Conservation (phyloP, 2,329 filamentous ascomycete species). For the Thelonectria olida region DNA sequence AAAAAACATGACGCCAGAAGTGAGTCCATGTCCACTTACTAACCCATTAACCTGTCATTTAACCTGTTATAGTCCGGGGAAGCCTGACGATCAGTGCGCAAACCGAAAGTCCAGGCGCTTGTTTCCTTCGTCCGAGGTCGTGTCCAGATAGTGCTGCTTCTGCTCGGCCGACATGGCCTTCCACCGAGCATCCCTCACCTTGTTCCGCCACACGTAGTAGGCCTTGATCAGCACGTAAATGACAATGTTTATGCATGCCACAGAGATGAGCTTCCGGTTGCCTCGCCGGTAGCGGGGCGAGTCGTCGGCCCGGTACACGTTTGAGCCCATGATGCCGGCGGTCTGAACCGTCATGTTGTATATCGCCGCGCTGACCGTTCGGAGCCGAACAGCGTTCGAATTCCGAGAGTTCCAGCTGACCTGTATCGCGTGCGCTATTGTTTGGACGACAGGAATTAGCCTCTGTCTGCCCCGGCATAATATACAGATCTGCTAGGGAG, state of each 20-base stretch:
- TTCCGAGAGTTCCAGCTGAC: slow-evolving; percentile 64
- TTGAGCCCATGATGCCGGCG: slow-evolving; percentile 54
- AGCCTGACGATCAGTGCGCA: slow-evolving; percentile 14
- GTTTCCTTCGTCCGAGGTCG: slow-evolving; percentile 23
- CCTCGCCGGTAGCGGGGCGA: slow-evolving; percentile 54
- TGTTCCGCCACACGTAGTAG: slow-evolving; percentile 52
- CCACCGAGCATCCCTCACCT: slow-evolving; percentile 18
- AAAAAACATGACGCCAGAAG: neutral
- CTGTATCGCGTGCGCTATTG: slow-evolving; percentile 54
- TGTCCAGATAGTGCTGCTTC: slow-evolving; percentile 9
- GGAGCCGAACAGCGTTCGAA: slow-evolving; percentile 67
- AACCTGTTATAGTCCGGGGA: no score
- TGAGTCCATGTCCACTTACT: neutral
- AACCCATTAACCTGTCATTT: neutral
- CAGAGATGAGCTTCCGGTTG: slow-evolving; percentile 48
- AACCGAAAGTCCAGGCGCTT: slow-evolving; percentile 26
- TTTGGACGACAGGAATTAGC: neutral
- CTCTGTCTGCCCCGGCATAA: neutral
- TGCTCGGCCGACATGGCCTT: slow-evolving; percentile 19
- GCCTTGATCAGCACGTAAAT: slow-evolving; percentile 53
- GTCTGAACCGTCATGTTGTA: slow-evolving; percentile 56
- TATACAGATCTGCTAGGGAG: neutral
- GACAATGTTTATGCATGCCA: slow-evolving; percentile 36
- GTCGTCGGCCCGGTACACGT: slow-evolving; percentile 59
- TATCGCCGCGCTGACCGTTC: slow-evolving; percentile 68